Percentiles rank a stretch among this genome's conserved stretches.
phyloP scores from a whole-genome alignment of 2,329 filamentous ascomycete genomes.

The Colletotrichum paranaense region DNA sequence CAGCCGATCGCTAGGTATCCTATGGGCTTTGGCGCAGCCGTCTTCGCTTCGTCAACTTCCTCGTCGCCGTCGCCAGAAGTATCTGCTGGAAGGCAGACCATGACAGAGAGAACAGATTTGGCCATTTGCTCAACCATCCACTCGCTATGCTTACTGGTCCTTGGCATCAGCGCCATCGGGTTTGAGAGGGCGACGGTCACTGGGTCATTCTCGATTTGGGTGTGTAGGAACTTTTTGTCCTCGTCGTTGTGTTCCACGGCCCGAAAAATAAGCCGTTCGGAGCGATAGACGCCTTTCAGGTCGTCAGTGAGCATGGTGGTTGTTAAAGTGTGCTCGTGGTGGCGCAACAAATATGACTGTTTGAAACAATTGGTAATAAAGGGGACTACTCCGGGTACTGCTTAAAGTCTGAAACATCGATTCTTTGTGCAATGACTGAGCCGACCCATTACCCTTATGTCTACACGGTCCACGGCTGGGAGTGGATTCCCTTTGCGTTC shows the following conservation, averaged over 20 bases:
- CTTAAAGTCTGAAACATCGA: background rate
- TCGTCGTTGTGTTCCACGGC: constrained; percentile 1
- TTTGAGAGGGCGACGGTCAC: background rate
- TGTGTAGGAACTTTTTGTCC: constrained; percentile 5
- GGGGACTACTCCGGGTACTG: background rate
- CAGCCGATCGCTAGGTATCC: background rate
- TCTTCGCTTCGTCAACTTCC: background rate
- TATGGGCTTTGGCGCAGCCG: background rate
- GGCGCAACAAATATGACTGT: background rate
- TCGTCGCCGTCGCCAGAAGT: background rate
- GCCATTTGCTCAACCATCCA: background rate
- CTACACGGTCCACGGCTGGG: too few species aligned
- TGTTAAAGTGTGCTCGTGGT: background rate
- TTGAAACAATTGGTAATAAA: background rate
- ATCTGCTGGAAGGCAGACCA: background rate
- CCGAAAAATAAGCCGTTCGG: background rate
- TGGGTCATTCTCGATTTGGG: constrained; percentile 3
- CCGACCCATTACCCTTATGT: too few species aligned
- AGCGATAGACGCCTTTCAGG: background rate
- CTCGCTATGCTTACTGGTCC: background rate
- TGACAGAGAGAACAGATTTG: background rate
- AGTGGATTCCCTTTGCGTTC: background rate
- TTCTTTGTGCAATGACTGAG: background rate
- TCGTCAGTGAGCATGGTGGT: background rate
- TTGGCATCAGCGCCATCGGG: background rate